Percentiles rank a stretch among this genome's conserved stretches.
Conservation (phyloP, 352 stramenopile species). For the Globisporangium perplexum region DNA sequence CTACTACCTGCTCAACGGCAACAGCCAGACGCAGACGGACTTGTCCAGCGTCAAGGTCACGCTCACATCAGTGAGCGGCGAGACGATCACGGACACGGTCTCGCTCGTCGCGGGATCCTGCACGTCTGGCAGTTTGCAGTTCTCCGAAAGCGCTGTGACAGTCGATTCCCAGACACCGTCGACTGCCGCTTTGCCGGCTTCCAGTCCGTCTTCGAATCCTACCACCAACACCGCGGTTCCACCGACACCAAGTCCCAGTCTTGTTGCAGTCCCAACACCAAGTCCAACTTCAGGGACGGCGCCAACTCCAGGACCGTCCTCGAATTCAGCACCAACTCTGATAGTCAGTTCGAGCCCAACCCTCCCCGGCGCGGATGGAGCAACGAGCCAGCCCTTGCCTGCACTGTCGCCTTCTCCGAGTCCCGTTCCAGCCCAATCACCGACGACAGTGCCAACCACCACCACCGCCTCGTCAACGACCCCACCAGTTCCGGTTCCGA, state of each 20-base stretch:
- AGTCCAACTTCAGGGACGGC: background rate
- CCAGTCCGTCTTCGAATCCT: constrained; percentile 7
- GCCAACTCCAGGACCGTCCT: too few relatives aligned
- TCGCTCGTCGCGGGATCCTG: constrained; percentile 31
- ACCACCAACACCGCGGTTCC: constrained; percentile 8
- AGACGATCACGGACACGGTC: constrained; percentile 45
- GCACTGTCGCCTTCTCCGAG: background rate
- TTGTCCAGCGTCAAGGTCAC: constrained; percentile 32
- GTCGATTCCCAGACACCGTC: background rate
- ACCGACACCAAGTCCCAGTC: constrained; percentile 1
- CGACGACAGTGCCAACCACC: too few relatives aligned
- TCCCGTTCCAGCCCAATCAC: background rate
- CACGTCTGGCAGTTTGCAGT: constrained; percentile 29
- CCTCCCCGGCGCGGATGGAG: background rate
- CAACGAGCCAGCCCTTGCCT: background rate
- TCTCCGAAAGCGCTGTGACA: constrained; percentile 14
- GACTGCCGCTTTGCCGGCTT: background rate
- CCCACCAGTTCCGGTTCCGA: background rate
- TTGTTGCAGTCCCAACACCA: background rate
- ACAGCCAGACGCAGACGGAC: constrained; percentile 18
- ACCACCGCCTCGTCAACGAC: too few relatives aligned
- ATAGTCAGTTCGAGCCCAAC: constrained; percentile 2
- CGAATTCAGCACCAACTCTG: background rate
- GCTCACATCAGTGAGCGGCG: constrained; percentile 47
- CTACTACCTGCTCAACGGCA: constrained; percentile 49